A percentile compares a stretch with the other conserved stretches of the same genome.
These are phyloP conservation scores for Penicillium dipodomyicola DNA, from an alignment of 495 filamentous ascomycete genomes.

Conservation along the genomic window DNA sequence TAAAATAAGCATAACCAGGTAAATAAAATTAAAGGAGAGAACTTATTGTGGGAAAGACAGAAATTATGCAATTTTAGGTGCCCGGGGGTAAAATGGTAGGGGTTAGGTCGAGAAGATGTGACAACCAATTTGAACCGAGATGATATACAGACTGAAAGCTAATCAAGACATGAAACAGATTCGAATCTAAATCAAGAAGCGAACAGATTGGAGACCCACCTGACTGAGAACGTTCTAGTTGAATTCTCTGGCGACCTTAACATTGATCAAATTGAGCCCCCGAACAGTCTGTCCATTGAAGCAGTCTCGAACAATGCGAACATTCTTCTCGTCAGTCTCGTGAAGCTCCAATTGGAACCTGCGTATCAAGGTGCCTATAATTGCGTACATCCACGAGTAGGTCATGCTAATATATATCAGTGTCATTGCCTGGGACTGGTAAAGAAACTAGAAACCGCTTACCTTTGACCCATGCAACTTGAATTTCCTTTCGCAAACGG, in stretches of 20 bases:
- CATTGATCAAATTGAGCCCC: not conserved
- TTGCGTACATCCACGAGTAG: not conserved
- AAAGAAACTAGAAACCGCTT: not conserved
- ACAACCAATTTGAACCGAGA: not conserved
- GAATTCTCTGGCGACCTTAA: not conserved
- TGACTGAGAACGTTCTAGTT: not conserved
- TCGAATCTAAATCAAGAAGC: not conserved
- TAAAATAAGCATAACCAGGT: no score
- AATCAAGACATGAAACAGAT: not conserved
- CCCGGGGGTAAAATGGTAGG: not conserved
- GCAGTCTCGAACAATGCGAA: not conserved
- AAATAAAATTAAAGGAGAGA: no score
- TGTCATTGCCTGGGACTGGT: no score
- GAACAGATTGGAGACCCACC: not conserved
- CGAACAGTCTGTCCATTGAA: not conserved
- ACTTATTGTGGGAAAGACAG: not conserved
- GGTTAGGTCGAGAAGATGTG: not conserved
- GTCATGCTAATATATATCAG: not conserved
- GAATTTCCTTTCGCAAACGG: not conserved
- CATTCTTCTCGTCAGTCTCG: not conserved
- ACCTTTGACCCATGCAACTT: not conserved
- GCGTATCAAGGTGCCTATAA: not conserved
- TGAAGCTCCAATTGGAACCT: not conserved
- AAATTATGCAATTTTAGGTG: not conserved
- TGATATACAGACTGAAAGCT: no score